Evolutionary conservation across 1,284 basidiomycete genomes (phyloP), one percentile per base, ranked within the genome.

Genomic region (Ceratobasidium sp.): DNA sequence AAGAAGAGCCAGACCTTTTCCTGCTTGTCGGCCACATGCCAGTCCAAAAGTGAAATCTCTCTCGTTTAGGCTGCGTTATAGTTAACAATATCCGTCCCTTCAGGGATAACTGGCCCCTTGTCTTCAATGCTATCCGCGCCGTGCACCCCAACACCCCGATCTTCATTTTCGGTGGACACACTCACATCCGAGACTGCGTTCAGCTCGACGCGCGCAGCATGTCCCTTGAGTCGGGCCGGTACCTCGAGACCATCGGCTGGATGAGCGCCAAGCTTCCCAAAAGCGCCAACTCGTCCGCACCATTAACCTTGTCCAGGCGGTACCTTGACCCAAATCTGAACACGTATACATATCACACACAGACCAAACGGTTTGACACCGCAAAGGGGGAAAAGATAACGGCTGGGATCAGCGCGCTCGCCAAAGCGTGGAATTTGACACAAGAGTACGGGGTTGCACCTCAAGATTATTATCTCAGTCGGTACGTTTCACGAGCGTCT

Each of bases 231-330:
- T 92, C 90, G 65, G 93, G 93, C 52, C 82, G 91, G 27, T 95
- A 93, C 77, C 90, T 94, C 87, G 93, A 95, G 79, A 94, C 93
- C 5, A 82, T 94, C 69, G 91, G 91, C 81, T 76, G 73, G 81
- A 76, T 79, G 57, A 72, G 71, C 70, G 53, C 53, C 12, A 57
- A 38, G 17, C 43, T 69, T 20, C 79, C 89, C 2, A 82, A 84
- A 62, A 69, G 78, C 20, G 78, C 75, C 32, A 78, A 78, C 50
- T 81, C 79, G 68, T 70, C 72, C 73, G 22, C 78, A 81, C 71
- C 83, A 85, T 75, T 91, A 53, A 83, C 83, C 0, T 88, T 91
- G 76, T 84, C 82, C 43, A 81, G 90, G 42, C 83, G 90, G 29
- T 92, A 92, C 76, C 79, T 92, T 7, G 91, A 92, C 74, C 82